These are phyloP conservation scores for Volvariella surrecta DNA, from an alignment of 1,284 basidiomycete genomes.

Conservation along the genomic window DNA sequence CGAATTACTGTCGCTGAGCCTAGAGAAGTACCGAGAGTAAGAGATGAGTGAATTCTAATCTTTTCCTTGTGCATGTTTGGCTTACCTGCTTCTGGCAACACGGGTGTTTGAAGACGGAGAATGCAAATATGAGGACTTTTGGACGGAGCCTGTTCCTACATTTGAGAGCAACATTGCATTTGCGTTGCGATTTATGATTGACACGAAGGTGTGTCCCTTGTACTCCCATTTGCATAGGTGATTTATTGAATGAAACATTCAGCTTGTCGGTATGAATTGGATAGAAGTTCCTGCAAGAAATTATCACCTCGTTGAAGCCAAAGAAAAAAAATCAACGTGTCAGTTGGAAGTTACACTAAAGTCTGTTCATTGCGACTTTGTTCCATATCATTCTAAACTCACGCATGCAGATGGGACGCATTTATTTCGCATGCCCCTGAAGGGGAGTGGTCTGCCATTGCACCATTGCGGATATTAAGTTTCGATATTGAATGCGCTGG, in stretches of 20 bases:
- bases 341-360: slow-evolving; percentile 79
- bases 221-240: background rate
- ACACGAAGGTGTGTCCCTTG: slow-evolving; percentile 59
- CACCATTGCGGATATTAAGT: slow-evolving; percentile 85
- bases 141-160: slow-evolving; percentile 51
- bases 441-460: slow-evolving; percentile 83
- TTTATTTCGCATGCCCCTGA: slow-evolving; percentile 87
- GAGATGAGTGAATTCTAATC: slow-evolving; percentile 62
- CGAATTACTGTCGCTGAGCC: slow-evolving; percentile 74
- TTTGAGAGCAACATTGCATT: slow-evolving; percentile 92
- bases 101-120: slow-evolving; percentile 85
- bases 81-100: slow-evolving; percentile 26
- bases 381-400: background rate
- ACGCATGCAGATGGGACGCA: slow-evolving; percentile 54
- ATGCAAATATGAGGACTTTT: slow-evolving; percentile 64
- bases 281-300: slow-evolving; percentile 80
- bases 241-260: slow-evolving; percentile 2
- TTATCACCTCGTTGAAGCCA: slow-evolving; percentile 54
- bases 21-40: slow-evolving; percentile 72
- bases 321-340: slow-evolving; percentile 68
- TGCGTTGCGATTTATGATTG: slow-evolving; percentile 91
- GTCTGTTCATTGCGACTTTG: slow-evolving; percentile 30
- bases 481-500: slow-evolving; percentile 98
- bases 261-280: slow-evolving; percentile 98
- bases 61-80: background rate